Conservation (phyloP, 768 basidiomycete species). For the Zangia roseola region DNA sequence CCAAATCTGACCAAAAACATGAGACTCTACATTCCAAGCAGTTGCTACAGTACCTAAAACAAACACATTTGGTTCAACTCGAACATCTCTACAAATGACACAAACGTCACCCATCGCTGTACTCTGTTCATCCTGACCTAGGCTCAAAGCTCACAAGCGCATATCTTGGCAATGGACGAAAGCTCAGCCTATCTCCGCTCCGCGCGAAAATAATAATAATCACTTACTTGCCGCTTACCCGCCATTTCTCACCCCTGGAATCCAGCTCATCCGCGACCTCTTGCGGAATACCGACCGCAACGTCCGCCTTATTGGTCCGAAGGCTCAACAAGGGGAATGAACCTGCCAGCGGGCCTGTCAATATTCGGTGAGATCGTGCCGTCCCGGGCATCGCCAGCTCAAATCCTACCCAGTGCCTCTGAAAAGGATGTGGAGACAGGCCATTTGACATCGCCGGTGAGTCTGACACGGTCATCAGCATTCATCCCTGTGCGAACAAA, state of each 20-base stretch:
- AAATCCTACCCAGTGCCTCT: slow-evolving; percentile 59
- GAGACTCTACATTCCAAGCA: too few relatives aligned
- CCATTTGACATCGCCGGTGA: slow-evolving; percentile 90
- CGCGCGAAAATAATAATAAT: neutral
- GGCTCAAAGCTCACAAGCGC: slow-evolving; percentile 33
- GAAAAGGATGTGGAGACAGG: slow-evolving; percentile 75
- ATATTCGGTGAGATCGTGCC: slow-evolving; percentile 5
- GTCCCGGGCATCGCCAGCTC: neutral
- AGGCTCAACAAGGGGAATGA: slow-evolving; percentile 81
- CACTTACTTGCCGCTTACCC: slow-evolving; percentile 71
- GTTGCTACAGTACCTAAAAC: too few relatives aligned
- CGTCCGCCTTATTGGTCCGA: slow-evolving; percentile 94
- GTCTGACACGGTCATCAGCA: slow-evolving; percentile 42
- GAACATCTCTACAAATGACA: neutral
- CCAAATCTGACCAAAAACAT: too few relatives aligned
- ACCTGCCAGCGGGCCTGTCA: slow-evolving; percentile 70
- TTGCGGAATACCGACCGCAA: slow-evolving; percentile 74
- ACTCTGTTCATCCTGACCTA: slow-evolving; percentile 1
- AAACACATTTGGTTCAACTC: too few relatives aligned
- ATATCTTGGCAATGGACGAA: slow-evolving; percentile 17
- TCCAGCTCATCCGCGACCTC: slow-evolving; percentile 71
- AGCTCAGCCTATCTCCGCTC: neutral
- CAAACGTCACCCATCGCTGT: too few relatives aligned
- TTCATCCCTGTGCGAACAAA: neutral
- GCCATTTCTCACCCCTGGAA: slow-evolving; percentile 65